Evolutionary conservation across 306 rosid species (phyloP), one percentile per base, ranked within the genome.

Genomic region (Rosa rugosa): DNA sequence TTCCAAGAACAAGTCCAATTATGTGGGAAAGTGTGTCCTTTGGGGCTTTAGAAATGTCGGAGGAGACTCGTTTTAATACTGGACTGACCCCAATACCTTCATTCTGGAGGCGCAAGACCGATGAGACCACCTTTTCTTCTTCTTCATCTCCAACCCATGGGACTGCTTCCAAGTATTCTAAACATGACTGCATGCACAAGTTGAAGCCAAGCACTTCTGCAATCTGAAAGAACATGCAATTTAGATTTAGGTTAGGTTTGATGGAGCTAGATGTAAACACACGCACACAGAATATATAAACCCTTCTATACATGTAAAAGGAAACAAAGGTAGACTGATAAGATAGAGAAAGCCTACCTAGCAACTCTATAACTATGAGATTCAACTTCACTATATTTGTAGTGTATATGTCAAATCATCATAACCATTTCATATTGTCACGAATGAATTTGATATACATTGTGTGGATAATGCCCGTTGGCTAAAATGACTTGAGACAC

Each of bases 61-160:
- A 89, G 65, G 98, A 90, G 69, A 94, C 97, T 70, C 98, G 94
- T 83, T 94, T 94, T 85, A 94, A 80, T 67, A 92, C 88, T 4
- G 98, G 93, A 74, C 86, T 87, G 77, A 92, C 88, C 20, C 89
- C 88, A 5, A 91, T 81, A 78, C 89, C 93, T 80, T 90, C 96
- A 22, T 89, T 85, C 84, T 87, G 97, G 72, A 94, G 98, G 75
- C 83, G 83, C 73, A 89, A 78, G 50, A 92, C 89, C 10, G 96
- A 89, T 1, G 94, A 88, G 75, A 94, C 84, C 27, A 94, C 98
- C 81, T 88, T 94, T 80, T 94, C 98, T 87, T 94, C 98, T 79
- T 90, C 97, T 72, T 94, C 98, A 54, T 94, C 96, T 60, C 97
- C 97, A 60, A 90, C 90, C 97, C 98, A 94, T 18, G 98, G 98